Percentiles rank a stretch among this genome's conserved stretches.
These are phyloP conservation scores for Aspergillus japonicus DNA, from an alignment of 2,329 filamentous ascomycete species.

Conservation along the genomic window DNA sequence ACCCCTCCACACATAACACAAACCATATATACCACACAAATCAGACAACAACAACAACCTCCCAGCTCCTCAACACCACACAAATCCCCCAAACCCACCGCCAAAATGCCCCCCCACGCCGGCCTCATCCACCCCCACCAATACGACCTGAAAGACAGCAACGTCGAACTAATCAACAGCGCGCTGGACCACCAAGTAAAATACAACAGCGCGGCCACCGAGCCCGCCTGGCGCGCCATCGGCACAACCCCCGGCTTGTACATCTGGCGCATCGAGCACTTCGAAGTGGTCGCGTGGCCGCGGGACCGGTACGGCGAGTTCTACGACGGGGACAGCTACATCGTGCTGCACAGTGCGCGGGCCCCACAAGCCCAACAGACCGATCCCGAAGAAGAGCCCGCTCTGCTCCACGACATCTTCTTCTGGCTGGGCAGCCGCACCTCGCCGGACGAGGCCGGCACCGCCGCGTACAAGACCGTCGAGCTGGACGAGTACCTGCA, in stretches of 20 bases:
- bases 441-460: slow-evolving; percentile 66
- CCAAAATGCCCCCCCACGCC: slow-evolving; percentile 58
- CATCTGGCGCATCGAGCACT: slow-evolving; percentile 68
- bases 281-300: slow-evolving; percentile 63
- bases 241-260: slow-evolving; percentile 55
- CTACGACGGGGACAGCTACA: slow-evolving; percentile 67
- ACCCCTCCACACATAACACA: too few relatives aligned
- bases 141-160: slow-evolving; percentile 68
- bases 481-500: slow-evolving; percentile 67
- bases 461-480: slow-evolving; percentile 68
- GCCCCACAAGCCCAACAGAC: neutral
- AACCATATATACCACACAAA: too few relatives aligned
- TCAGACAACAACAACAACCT: too few relatives aligned
- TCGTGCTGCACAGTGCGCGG: slow-evolving; percentile 58
- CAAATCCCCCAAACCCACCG: neutral
- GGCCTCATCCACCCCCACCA: slow-evolving; percentile 63
- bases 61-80: too few relatives aligned
- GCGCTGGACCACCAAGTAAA: slow-evolving; percentile 68
- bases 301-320: slow-evolving; percentile 59
- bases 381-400: slow-evolving; percentile 36
- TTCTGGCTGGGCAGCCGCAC: slow-evolving; percentile 69
- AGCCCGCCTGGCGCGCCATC: slow-evolving; percentile 66
- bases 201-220: slow-evolving; percentile 62
- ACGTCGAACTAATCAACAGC: slow-evolving; percentile 64
- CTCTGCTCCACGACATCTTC: slow-evolving; percentile 63